Percentiles rank a stretch among this genome's conserved stretches.
Evolutionary conservation across 176 grass and related monocot genomes (phyloP).

Genomic region (Neostapfia colusana): DNA sequence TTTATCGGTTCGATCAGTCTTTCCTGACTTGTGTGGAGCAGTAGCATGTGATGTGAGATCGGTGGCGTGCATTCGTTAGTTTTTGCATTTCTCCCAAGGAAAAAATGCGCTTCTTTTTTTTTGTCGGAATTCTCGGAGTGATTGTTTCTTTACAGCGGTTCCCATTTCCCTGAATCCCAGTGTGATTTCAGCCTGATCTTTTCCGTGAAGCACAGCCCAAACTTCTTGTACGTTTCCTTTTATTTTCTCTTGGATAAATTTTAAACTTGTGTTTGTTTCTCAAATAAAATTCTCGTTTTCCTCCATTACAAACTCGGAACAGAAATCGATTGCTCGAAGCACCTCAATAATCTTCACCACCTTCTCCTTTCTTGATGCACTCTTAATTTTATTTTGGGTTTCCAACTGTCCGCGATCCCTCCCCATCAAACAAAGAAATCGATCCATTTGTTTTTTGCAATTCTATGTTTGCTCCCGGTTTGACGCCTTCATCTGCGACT

Average conservation of each 20-base stretch:
- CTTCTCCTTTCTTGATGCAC: not conserved
- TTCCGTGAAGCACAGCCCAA: not conserved
- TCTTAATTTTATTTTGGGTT: not conserved
- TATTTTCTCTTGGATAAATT: not conserved
- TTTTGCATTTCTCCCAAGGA: not conserved
- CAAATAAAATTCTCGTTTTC: not conserved
- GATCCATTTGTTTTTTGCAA: not conserved
- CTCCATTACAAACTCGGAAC: not conserved
- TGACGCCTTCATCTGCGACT: slow-evolving; percentile 47
- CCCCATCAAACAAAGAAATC: not conserved
- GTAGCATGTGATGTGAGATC: not conserved
- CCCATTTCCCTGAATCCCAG: not conserved
- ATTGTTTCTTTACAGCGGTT: not conserved
- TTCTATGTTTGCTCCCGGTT: slow-evolving; percentile 36
- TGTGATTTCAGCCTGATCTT: slow-evolving; percentile 6
- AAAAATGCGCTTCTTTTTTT: not conserved
- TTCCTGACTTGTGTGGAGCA: not conserved
- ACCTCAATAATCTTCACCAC: not conserved
- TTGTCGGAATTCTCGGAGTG: not conserved
- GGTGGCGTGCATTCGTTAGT: not conserved
- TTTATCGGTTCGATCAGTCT: not conserved
- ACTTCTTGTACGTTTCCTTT: not conserved
- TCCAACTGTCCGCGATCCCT: slow-evolving; percentile 7
- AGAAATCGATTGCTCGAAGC: not conserved
- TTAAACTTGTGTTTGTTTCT: not conserved